Conservation (phyloP, 345 rosid species). For the Zanthoxylum bungeanum region DNA sequence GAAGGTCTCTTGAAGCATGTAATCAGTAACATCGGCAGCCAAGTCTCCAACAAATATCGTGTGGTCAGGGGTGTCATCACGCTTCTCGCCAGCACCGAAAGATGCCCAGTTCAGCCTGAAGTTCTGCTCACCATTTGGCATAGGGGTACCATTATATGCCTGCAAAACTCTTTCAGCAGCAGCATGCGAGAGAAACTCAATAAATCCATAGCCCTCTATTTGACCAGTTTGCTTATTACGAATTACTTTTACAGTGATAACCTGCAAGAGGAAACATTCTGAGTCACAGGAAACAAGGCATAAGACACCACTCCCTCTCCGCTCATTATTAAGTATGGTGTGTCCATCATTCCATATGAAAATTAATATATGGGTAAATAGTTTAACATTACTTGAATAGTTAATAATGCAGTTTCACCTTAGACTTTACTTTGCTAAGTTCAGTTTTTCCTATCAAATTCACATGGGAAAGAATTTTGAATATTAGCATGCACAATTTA, state of each 20-base stretch:
- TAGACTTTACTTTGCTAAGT: background rate
- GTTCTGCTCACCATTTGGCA: slow-evolving; percentile 70
- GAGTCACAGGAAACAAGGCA: background rate
- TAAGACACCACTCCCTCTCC: background rate
- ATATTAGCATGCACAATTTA: background rate
- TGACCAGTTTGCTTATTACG: slow-evolving; percentile 78
- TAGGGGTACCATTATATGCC: slow-evolving; percentile 58
- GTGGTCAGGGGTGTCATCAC: slow-evolving; percentile 70
- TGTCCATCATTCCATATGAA: background rate
- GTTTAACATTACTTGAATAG: background rate
- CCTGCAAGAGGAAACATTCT: slow-evolving; percentile 23
- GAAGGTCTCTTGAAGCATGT: slow-evolving; percentile 79
- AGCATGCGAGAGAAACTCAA: slow-evolving; percentile 64
- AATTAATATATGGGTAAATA: background rate
- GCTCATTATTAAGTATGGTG: background rate
- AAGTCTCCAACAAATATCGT: slow-evolving; percentile 91
- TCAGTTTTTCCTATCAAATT: background rate
- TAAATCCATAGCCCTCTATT: slow-evolving; percentile 80
- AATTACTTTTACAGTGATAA: slow-evolving; percentile 62
- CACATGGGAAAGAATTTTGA: background rate
- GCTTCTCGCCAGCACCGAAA: slow-evolving; percentile 70
- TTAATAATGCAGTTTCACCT: background rate
- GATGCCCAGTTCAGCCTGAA: slow-evolving; percentile 92
- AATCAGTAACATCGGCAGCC: slow-evolving; percentile 93
- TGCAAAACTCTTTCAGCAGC: slow-evolving; percentile 81